These are phyloP conservation scores for Alternaria sp. DNA, from an alignment of 2,329 filamentous ascomycete genomes.

Conservation along the genomic window DNA sequence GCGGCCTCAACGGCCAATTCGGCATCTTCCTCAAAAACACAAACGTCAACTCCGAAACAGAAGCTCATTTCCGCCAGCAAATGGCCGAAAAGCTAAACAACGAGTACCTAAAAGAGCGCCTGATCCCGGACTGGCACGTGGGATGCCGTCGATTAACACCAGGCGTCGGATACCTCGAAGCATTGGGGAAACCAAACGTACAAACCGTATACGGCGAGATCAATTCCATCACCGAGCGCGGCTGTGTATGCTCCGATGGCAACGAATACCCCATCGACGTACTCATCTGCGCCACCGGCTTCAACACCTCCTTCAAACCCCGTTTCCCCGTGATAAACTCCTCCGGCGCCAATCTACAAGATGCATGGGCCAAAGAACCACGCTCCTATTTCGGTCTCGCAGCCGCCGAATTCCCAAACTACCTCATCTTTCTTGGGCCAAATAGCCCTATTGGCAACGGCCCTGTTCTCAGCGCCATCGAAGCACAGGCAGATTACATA, in stretches of 20 bases:
- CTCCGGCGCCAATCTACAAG: constrained; percentile 53
- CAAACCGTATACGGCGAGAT: constrained; percentile 54
- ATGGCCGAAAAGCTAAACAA: constrained; percentile 54
- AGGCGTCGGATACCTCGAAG: constrained; percentile 55
- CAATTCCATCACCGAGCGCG: constrained; percentile 43
- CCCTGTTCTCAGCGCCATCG: constrained; percentile 55
- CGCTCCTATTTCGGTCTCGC: constrained; percentile 58
- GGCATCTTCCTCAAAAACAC: constrained; percentile 57
- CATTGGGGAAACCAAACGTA: constrained; percentile 54
- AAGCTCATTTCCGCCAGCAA: constrained; percentile 57
- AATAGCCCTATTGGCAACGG: constrained; percentile 56
- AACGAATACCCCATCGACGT: constrained; percentile 49
- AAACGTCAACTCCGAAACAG: constrained; percentile 53
- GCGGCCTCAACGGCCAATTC: constrained; percentile 58
- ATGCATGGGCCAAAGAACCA: constrained; percentile 54
- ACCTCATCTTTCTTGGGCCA: constrained; percentile 54
- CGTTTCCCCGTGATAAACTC: constrained; percentile 57
- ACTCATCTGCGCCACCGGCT: constrained; percentile 51
- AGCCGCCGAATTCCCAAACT: constrained; percentile 60
- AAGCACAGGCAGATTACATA: constrained; percentile 61
- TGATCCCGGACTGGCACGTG: constrained; percentile 48
- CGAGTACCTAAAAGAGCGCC: constrained; percentile 43
- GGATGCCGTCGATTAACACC: constrained; percentile 57
- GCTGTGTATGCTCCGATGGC: constrained; percentile 52
- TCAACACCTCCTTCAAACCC: constrained; percentile 54